phyloP scores from a whole-genome alignment of 2,329 filamentous ascomycete species.

The Colletotrichum euphorbiae region DNA sequence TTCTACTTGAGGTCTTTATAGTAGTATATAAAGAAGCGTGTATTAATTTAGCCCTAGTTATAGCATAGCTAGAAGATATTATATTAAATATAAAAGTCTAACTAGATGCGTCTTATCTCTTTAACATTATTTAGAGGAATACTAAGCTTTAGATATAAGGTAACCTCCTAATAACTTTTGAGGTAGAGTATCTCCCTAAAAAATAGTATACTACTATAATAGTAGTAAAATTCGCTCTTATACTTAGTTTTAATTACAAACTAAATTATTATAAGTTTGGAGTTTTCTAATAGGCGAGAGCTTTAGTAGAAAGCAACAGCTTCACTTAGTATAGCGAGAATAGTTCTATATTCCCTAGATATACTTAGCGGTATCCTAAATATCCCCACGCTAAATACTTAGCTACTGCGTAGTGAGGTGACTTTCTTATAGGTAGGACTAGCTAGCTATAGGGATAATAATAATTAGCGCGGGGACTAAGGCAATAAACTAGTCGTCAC shows the following conservation, averaged over 20 bases:
- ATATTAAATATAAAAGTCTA: neutral
- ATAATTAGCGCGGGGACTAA: too few species aligned
- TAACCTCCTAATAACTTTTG: neutral
- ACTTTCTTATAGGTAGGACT: too few species aligned
- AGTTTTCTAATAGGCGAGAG: neutral
- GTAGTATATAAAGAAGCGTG: constrained; percentile 11
- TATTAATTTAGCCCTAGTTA: neutral
- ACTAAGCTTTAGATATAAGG: neutral
- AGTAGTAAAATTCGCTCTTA: constrained; percentile 20
- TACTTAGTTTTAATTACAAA: constrained; percentile 3
- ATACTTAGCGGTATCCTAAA: neutral
- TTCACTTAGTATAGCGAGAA: neutral
- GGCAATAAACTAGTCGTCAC: too few species aligned
- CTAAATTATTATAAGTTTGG: constrained; percentile 7
- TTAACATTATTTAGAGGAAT: neutral
- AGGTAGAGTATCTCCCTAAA: neutral
- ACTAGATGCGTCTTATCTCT: constrained; percentile 12
- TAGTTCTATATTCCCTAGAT: neutral
- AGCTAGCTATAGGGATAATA: too few species aligned
- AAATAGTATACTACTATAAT: constrained; percentile 16
- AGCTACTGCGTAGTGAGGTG: too few species aligned
- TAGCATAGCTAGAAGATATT: constrained; percentile 8
- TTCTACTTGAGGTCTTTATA: neutral
- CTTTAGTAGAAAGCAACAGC: neutral
- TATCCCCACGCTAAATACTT: neutral